A percentile compares a stretch with the other conserved stretches of the same genome.
These are phyloP conservation scores for Chlorella sp. DNA, from an alignment of 139 green algal species.

Conservation along the genomic window DNA sequence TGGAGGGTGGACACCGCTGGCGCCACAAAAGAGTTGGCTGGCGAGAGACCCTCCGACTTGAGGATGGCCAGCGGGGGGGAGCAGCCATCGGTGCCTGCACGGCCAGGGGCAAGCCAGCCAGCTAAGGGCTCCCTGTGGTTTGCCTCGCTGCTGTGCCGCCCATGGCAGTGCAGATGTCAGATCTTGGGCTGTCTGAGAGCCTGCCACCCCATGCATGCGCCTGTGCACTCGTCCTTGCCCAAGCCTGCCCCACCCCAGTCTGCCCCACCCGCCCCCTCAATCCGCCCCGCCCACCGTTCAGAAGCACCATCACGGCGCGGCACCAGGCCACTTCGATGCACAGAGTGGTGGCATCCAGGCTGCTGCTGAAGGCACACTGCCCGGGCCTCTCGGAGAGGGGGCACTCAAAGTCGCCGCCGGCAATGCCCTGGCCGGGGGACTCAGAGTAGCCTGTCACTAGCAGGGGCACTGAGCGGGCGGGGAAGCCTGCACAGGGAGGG, in stretches of 20 bases:
- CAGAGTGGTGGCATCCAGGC: background rate
- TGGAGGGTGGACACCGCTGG: background rate
- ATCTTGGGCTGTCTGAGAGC: no score
- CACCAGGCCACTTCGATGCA: background rate
- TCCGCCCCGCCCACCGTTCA: background rate
- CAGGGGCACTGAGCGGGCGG: background rate
- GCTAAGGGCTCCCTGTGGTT: no score
- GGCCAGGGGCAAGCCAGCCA: no score
- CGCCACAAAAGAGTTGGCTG: background rate
- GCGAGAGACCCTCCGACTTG: background rate
- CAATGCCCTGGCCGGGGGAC: background rate
- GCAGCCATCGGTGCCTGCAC: background rate
- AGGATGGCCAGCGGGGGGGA: background rate
- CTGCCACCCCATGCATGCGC: no score
- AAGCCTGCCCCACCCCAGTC: no score
- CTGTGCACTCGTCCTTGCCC: no score
- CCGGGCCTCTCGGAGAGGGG: background rate
- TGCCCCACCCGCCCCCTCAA: no score
- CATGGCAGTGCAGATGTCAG: no score
- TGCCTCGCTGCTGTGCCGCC: no score
- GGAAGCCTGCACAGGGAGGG: background rate
- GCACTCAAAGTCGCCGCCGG: background rate
- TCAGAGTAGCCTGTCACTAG: background rate
- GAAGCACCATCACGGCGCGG: background rate
- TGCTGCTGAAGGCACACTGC: background rate